Base-by-base conservation (phyloP, 2,329 filamentous ascomycete genomes). In the Aspergillus oerlinghausenensis region DNA sequence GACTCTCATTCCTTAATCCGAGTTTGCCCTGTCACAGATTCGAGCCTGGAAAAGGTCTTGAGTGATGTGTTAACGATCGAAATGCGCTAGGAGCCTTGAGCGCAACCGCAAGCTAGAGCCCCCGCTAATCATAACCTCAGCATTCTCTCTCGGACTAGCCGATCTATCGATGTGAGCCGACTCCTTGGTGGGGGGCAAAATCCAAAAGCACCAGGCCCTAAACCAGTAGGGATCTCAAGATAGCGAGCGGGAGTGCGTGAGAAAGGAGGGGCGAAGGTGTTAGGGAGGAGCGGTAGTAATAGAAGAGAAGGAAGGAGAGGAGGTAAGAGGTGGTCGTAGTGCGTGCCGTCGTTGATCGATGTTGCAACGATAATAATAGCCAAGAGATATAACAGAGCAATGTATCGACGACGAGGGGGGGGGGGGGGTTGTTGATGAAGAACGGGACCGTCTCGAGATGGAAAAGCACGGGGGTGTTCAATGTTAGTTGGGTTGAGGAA, bases 61-160 rank as follows among this genome's bases (percentile, higher is more conserved):
- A 51, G 63, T 63, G 54, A 57, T 65, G 57, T 59, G 52, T 60
- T 60, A 66, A 63, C 53, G 58, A 66, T 61, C 56, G 64, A 65
- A 65, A 64, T 67, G 70, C 66, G 71, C 70, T 66, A 72, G 70
- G 68, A 73, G 72, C 69, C 68, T 67, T 71, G 70, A 71, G 72
- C 72, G 72, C 73, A 73, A 71, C 63, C 65, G 65, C 62, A 72
- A 71, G 62, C 68, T 67, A 69, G 63, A 70, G 70, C 68, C 70
- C 66, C 70, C 65, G 69, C 67, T 58, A 61, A 67, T 72, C 71
- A 75, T 75, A 67, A 65, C 72, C 70, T 74, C 68, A 71, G 64
- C 72, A 75, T 75, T 58, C 66, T 71, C 66, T 58, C 63, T 61
- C 52, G 53, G 43, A 29, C 45, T 52, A 29, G 50, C 52, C 49